Evolutionary conservation across 169 alveolate genomes (phyloP).

Genomic region (Theileria equi): DNA sequence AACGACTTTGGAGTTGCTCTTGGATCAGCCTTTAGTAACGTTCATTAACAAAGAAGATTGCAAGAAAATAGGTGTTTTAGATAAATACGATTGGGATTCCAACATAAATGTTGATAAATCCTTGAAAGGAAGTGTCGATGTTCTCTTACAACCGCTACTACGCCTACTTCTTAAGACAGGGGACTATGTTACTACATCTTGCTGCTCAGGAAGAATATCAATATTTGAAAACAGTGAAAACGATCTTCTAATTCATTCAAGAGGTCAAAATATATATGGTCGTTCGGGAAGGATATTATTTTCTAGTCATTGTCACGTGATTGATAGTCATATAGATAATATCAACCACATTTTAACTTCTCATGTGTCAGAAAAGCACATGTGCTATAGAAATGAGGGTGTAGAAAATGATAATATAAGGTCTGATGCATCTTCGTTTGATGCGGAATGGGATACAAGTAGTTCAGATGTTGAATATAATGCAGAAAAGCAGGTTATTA

Average conservation of each 20-base stretch:
- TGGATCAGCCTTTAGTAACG: too few relatives aligned
- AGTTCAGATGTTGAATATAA: background rate
- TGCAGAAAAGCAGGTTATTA: constrained; percentile 20
- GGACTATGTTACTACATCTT: constrained; percentile 65
- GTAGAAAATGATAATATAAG: background rate
- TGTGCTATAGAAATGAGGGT: constrained; percentile 30
- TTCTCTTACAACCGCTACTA: constrained; percentile 61
- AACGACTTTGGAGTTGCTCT: too few relatives aligned
- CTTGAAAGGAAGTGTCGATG: constrained; percentile 68
- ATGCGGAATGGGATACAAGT: background rate
- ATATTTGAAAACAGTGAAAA: constrained; percentile 58
- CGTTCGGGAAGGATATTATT: constrained; percentile 48
- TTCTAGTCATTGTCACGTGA: constrained; percentile 20
- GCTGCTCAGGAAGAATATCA: constrained; percentile 73
- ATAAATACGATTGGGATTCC: too few relatives aligned
- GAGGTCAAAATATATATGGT: constrained; percentile 15
- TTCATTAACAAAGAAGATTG: too few relatives aligned
- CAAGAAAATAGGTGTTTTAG: too few relatives aligned
- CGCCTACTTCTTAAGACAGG: constrained; percentile 54
- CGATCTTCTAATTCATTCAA: constrained; percentile 10
- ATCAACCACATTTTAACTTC: constrained; percentile 17
- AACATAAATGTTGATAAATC: too few relatives aligned
- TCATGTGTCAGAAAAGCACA: constrained; percentile 38
- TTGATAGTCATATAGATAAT: background rate
- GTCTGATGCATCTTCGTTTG: background rate